Evolutionary conservation across 2,329 filamentous ascomycete species (phyloP).

Genomic region (Xylariaceae sp.): DNA sequence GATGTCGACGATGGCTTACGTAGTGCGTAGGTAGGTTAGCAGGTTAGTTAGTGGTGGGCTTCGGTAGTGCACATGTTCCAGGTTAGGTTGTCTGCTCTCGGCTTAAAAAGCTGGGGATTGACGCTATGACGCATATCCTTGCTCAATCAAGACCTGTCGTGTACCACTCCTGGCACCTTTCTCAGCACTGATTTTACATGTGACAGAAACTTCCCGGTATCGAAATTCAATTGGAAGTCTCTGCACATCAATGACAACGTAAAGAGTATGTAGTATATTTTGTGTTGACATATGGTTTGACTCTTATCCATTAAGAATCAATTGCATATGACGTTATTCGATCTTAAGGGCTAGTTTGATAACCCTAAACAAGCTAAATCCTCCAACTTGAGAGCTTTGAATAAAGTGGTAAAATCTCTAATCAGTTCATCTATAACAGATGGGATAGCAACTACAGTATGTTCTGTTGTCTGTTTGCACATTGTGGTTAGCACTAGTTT

Average conservation of each 20-base stretch:
- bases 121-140: constrained; percentile 3
- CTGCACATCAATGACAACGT: too few relatives aligned
- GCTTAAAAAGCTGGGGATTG: constrained; percentile 13
- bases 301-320: too few relatives aligned
- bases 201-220: not conserved
- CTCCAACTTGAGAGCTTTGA: too few relatives aligned
- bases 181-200: not conserved
- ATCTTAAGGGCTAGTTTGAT: too few relatives aligned
- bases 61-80: constrained; percentile 25
- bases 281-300: too few relatives aligned
- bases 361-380: too few relatives aligned
- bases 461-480: too few relatives aligned
- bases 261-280: not conserved
- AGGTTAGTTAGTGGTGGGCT: constrained; percentile 15
- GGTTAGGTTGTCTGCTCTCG: constrained; percentile 10
- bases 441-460: too few relatives aligned
- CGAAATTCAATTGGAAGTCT: not conserved
- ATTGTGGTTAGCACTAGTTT: too few relatives aligned
- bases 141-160: constrained; percentile 1
- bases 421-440: too few relatives aligned
- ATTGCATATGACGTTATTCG: too few relatives aligned
- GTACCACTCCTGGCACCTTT: not conserved
- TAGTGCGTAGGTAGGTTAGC: not conserved
- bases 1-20: constrained; percentile 3
- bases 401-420: too few relatives aligned